Conservation (phyloP, 2,329 filamentous ascomycete genomes). For the Massarina eburnea region DNA sequence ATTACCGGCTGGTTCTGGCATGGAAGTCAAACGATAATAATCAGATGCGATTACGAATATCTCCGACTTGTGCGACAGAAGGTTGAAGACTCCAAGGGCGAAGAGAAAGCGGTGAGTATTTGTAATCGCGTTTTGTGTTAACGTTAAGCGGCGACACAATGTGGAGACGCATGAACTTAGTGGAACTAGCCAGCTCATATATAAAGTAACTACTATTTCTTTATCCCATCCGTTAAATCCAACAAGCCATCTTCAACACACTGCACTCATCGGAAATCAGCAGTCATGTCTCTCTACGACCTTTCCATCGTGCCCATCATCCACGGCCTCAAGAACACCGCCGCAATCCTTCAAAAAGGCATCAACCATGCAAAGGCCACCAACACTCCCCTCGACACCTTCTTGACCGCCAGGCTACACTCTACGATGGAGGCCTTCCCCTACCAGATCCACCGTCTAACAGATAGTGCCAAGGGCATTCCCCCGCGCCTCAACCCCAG, state of each 20-base stretch:
- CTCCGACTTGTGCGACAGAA: too few relatives aligned
- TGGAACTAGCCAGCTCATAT: too few relatives aligned
- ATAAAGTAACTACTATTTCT: not conserved
- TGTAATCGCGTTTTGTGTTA: too few relatives aligned
- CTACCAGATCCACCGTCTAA: constrained; percentile 52
- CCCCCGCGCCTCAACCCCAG: constrained; percentile 43
- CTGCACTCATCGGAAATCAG: constrained; percentile 7
- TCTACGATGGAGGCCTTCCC: constrained; percentile 54
- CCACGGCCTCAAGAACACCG: constrained; percentile 46
- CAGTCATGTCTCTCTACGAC: constrained; percentile 33
- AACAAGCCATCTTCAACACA: not conserved
- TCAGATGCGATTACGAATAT: too few relatives aligned
- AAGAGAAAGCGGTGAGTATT: too few relatives aligned
- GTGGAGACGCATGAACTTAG: too few relatives aligned
- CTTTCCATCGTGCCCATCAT: constrained; percentile 48
- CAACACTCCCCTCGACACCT: constrained; percentile 36
- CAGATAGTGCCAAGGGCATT: constrained; percentile 47
- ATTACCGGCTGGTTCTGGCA: too few relatives aligned
- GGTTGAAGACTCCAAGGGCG: too few relatives aligned
- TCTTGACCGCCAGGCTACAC: constrained; percentile 47
- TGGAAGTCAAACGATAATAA: too few relatives aligned
- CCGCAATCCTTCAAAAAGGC: constrained; percentile 48
- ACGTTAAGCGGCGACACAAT: too few relatives aligned
- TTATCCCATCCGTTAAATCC: not conserved
- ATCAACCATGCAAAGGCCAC: constrained; percentile 45